phyloP scores from a whole-genome alignment of 2,329 filamentous ascomycete genomes.

The Exophiala xenobiotica region DNA sequence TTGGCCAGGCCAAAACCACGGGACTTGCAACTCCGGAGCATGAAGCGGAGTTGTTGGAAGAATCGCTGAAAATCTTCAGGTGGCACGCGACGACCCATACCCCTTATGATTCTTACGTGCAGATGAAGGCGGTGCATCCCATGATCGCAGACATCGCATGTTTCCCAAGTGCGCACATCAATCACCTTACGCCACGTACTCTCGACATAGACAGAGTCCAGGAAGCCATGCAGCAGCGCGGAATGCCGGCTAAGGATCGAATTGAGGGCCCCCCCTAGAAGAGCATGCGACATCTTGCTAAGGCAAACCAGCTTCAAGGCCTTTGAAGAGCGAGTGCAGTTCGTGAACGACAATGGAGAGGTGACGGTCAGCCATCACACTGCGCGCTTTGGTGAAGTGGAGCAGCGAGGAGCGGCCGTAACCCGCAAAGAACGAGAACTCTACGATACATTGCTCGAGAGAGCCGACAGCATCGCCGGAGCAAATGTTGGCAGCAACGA shows the following conservation, averaged over 20 bases:
- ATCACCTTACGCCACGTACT: constrained; percentile 54
- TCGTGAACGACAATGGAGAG: constrained; percentile 29
- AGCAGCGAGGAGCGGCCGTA: constrained; percentile 53
- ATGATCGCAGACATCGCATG: constrained; percentile 51
- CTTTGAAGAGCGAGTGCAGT: constrained; percentile 49
- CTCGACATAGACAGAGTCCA: constrained; percentile 51
- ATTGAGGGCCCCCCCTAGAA: constrained; percentile 54
- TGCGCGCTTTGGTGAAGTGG: constrained; percentile 55
- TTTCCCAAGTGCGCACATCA: constrained; percentile 50
- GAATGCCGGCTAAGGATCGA: constrained; percentile 48
- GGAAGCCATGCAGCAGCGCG: constrained; percentile 41
- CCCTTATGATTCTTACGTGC: constrained; percentile 43
- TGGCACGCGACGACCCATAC: constrained; percentile 48
- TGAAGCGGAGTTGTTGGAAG: constrained; percentile 42
- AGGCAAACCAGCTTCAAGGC: constrained; percentile 57
- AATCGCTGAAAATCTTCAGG: constrained; percentile 50
- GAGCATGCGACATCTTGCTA: constrained; percentile 49
- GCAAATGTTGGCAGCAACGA: not conserved
- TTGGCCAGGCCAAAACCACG: constrained; percentile 38
- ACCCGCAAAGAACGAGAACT: constrained; percentile 47
- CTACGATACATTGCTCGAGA: constrained; percentile 47
- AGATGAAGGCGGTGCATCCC: constrained; percentile 46
- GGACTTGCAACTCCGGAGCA: constrained; percentile 33
- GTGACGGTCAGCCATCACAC: constrained; percentile 44
- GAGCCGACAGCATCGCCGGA: not conserved